A percentile compares a stretch with the other conserved stretches of the same genome.
Evolutionary conservation across 2,329 filamentous ascomycete genomes (phyloP).

Genomic region (Penicillium digitatum): DNA sequence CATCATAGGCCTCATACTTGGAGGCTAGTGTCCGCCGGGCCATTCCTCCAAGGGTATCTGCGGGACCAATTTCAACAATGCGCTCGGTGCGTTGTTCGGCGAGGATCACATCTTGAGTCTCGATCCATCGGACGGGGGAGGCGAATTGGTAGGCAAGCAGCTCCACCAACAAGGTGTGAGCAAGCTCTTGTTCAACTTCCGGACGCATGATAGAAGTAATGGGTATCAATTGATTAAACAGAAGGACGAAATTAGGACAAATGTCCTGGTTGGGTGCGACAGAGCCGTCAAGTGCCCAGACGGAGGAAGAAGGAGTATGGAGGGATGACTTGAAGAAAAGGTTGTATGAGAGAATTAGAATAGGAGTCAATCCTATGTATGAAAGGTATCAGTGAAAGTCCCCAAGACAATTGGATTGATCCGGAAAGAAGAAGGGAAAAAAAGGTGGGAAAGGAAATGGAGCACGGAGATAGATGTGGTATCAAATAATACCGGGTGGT

Average conservation of each 20-base stretch:
- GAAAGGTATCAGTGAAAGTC: slow-evolving; percentile 12
- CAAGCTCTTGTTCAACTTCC: slow-evolving; percentile 98
- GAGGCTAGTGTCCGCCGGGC: slow-evolving; percentile 90
- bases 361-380: slow-evolving; percentile 17
- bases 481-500: slow-evolving; percentile 17
- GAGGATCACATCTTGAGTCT: slow-evolving; percentile 99
- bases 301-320: slow-evolving; percentile 3
- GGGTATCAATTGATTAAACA: slow-evolving; percentile 22
- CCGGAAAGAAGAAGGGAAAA: slow-evolving; percentile 16
- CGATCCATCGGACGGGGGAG: slow-evolving; percentile 98
- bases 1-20: slow-evolving; percentile 98
- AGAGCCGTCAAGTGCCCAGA: slow-evolving; percentile 10
- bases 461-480: slow-evolving; percentile 14
- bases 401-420: slow-evolving; percentile 4
- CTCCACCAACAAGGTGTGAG: slow-evolving; percentile 96
- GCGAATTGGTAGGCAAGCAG: slow-evolving; percentile 99
- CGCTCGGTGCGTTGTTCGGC: slow-evolving; percentile 93
- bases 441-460: slow-evolving; percentile 24
- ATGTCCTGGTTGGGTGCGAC: slow-evolving; percentile 19
- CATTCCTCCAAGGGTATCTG: slow-evolving; percentile 96
- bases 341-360: slow-evolving; percentile 12
- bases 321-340: slow-evolving; percentile 8
- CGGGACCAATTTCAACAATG: slow-evolving; percentile 95
- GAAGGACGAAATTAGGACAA: slow-evolving; percentile 16
- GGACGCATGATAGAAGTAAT: slow-evolving; percentile 70